Evolutionary conservation across 371 early-diverging fungal genomes (phyloP), one percentile per base, ranked within the genome.

Genomic region (Gilbertella persicaria): DNA sequence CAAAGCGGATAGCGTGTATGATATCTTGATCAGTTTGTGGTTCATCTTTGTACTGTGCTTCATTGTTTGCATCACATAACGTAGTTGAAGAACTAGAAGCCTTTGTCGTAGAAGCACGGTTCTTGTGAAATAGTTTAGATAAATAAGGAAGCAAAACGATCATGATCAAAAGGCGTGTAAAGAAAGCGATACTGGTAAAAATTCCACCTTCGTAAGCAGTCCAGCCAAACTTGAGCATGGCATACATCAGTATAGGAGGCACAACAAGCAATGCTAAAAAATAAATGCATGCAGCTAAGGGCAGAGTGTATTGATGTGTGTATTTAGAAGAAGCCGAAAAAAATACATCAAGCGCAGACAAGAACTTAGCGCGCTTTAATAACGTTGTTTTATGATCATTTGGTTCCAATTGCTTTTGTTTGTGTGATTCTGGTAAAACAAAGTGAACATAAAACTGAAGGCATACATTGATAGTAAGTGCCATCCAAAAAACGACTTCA

Each of bases 371-470:
- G 16, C 54, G 47, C 9, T 67, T 30, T 26, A 53, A 40, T 8
- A 67, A 44, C 9, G 12, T 33, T 2, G 26, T 6, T 33, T 33
- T 2, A 2, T 41, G 13, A 23, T 35, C 39, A 17, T 29, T 33
- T 24, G 40, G 23, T 23, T 29, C 4, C 1, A 36, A 30, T 29
- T 48, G 23, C 6, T 45, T 10, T 4, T 39, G 40, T 8, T 48
- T 36, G 21, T 61, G 43, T 38, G 84, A 82, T 51, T 84, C 84
- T 2, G 84, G 82, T 23, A 83, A 20, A 21, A 70, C 0, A 16
- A 63, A 58, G 16, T 64, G 25, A 3, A 49, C 35, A 33, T 73
- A 70, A 0, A 75, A 5, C 7, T 63, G 37, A 24, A 66, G 60
- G 0, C 66, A 2, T 14, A 62, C 5, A 20, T 54, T 48, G 25